phyloP scores from a whole-genome alignment of 208 protist species.

The Crithidia brevicula region DNA sequence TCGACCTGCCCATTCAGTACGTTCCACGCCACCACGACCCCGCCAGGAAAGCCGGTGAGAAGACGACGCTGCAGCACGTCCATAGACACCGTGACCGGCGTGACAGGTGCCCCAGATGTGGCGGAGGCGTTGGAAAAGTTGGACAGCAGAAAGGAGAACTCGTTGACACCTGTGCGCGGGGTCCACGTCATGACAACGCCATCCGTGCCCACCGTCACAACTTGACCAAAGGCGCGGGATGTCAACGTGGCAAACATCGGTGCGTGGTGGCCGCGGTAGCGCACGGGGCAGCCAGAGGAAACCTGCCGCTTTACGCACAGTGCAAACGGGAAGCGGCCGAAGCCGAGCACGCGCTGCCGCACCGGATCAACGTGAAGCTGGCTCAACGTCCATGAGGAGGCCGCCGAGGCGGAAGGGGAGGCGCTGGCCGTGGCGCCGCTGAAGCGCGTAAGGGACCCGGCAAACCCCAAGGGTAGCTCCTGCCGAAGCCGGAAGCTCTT shows the following conservation, averaged over 20 bases:
- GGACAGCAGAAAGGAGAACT: constrained; percentile 79
- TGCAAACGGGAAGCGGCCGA: constrained; percentile 57
- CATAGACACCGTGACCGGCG: constrained; percentile 51
- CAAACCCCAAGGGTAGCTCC: constrained; percentile 45
- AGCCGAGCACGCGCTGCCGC: constrained; percentile 49
- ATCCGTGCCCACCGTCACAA: constrained; percentile 79
- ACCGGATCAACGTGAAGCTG: constrained; percentile 40
- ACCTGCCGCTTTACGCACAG: constrained; percentile 59
- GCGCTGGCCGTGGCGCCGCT: neutral
- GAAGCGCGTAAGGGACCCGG: constrained; percentile 9
- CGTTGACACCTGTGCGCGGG: constrained; percentile 46
- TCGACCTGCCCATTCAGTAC: constrained; percentile 79
- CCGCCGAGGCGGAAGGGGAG: neutral
- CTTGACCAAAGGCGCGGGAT: constrained; percentile 63
- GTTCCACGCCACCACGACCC: constrained; percentile 83
- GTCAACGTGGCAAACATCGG: constrained; percentile 64
- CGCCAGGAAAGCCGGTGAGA: constrained; percentile 79
- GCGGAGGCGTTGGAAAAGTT: constrained; percentile 75
- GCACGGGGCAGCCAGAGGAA: constrained; percentile 49
- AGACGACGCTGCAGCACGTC: constrained; percentile 71
- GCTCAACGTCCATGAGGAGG: constrained; percentile 7
- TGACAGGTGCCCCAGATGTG: constrained; percentile 48
- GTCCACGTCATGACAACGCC: constrained; percentile 80
- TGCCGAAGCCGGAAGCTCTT: constrained; percentile 68
- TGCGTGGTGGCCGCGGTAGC: constrained; percentile 68